Percentiles rank a stretch among this genome's conserved stretches.
Conservation (phyloP, 208 protist genomes). For the Endotrypanum monterogeii region DNA sequence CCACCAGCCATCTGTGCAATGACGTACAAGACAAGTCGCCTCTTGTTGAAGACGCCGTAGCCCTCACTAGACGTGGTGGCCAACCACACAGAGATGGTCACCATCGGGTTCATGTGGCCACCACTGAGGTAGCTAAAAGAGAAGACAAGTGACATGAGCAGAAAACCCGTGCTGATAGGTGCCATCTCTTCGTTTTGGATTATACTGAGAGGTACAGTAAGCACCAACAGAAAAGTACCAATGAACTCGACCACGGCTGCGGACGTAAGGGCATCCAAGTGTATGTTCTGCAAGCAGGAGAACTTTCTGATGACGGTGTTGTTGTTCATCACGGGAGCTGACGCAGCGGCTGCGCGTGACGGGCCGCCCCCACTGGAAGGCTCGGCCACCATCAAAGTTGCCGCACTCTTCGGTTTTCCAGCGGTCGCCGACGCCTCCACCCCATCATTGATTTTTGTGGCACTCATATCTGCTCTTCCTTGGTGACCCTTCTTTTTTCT, state of each 20-base stretch:
- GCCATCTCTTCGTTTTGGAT: constrained; percentile 74
- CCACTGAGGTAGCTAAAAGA: constrained; percentile 84
- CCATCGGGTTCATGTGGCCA: constrained; percentile 83
- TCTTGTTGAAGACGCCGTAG: constrained; percentile 53
- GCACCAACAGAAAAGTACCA: constrained; percentile 78
- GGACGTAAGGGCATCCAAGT: constrained; percentile 65
- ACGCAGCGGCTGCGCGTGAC: not conserved
- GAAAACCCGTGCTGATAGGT: constrained; percentile 69
- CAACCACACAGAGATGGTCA: constrained; percentile 80
- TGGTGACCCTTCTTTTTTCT: not conserved
- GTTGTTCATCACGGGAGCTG: constrained; percentile 20
- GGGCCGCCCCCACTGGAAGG: not conserved
- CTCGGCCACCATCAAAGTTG: constrained; percentile 5
- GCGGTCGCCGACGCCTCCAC: not conserved
- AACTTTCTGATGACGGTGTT: constrained; percentile 45
- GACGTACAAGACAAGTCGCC: constrained; percentile 66
- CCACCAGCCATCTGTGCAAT: constrained; percentile 77
- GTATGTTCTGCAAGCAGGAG: constrained; percentile 52
- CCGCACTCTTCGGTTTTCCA: constrained; percentile 6
- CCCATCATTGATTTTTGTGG: not conserved
- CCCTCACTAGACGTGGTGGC: constrained; percentile 42
- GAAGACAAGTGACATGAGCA: constrained; percentile 79
- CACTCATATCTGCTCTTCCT: constrained; percentile 16
- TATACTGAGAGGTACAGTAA: constrained; percentile 68
- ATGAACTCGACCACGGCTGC: constrained; percentile 81